Evolutionary conservation across 106 monocot genomes (phyloP).

Genomic region (Vanilla planifolia): DNA sequence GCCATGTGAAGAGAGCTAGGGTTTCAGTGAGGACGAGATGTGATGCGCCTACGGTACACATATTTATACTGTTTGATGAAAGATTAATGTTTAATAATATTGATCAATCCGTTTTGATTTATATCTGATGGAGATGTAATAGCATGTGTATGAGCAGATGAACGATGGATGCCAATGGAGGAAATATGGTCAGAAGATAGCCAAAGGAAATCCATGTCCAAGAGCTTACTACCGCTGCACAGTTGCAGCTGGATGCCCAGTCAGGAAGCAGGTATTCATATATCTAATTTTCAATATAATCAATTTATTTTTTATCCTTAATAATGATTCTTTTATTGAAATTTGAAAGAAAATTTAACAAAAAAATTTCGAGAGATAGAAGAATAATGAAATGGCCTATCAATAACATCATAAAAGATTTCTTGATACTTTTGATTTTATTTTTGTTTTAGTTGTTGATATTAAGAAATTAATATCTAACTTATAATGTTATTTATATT

Average conservation of each 20-base stretch:
- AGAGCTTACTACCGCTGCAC: constrained; percentile 92
- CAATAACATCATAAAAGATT: no score
- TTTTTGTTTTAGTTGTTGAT: no score
- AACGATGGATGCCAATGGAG: constrained; percentile 96
- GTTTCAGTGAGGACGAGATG: constrained; percentile 89
- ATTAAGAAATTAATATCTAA: no score
- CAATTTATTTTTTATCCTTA: no score
- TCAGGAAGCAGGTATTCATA: constrained; percentile 74
- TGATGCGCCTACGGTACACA: constrained; percentile 63
- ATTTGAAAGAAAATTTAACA: no score
- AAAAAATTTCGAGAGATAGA: no score
- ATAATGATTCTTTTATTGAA: no score
- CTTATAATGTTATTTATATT: no score
- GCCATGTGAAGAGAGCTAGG: constrained; percentile 77
- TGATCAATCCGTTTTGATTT: not conserved
- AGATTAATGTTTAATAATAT: not conserved
- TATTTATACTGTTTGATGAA: not conserved
- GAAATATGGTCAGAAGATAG: constrained; percentile 93
- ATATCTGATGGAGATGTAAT: no score
- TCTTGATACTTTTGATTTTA: no score
- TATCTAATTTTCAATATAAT: no score
- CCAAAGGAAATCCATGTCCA: constrained; percentile 94
- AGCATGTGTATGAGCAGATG: constrained; percentile 33
- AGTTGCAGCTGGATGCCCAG: constrained; percentile 75
- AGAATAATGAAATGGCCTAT: no score